A percentile compares a stretch with the other conserved stretches of the same genome.
Evolutionary conservation across 2,329 filamentous ascomycete genomes (phyloP).

Genomic region (Aspergillus fumigatiaffinis): DNA sequence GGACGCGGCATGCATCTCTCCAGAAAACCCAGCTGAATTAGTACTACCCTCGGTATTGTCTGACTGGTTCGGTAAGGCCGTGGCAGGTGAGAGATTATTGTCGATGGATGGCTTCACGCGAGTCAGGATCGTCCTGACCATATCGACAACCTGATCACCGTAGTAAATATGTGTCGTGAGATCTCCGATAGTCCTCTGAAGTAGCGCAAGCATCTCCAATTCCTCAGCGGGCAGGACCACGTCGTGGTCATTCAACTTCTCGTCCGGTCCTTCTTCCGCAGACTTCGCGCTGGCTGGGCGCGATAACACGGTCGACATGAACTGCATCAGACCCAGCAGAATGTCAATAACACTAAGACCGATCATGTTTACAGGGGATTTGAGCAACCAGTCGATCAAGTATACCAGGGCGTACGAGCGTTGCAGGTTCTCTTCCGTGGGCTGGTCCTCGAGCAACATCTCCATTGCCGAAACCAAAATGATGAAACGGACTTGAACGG

Average conservation of each 20-base stretch:
- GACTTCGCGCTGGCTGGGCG: constrained; percentile 46
- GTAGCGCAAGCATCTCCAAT: constrained; percentile 61
- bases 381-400: constrained; percentile 76
- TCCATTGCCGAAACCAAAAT: constrained; percentile 83
- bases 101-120: constrained; percentile 65
- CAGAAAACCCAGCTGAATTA: constrained; percentile 38
- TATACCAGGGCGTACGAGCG: constrained; percentile 72
- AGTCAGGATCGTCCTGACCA: constrained; percentile 76
- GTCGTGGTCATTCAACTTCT: constrained; percentile 14
- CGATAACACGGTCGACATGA: constrained; percentile 74
- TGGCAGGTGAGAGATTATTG: constrained; percentile 42
- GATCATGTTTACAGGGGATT: constrained; percentile 88
- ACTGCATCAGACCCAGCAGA: constrained; percentile 75
- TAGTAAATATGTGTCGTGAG: constrained; percentile 96
- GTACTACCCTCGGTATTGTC: constrained; percentile 48
- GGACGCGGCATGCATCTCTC: constrained; percentile 36
- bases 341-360: constrained; percentile 96
- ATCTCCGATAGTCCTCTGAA: constrained; percentile 83
- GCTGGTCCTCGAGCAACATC: constrained; percentile 62
- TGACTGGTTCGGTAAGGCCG: constrained; percentile 43
- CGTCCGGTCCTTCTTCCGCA: constrained; percentile 20
- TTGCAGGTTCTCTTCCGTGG: constrained; percentile 66
- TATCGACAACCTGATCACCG: constrained; percentile 90
- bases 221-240: constrained; percentile 49
- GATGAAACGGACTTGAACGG: constrained; percentile 89